These are phyloP conservation scores for Trichophyton simii DNA, from an alignment of 2,329 filamentous ascomycete species.

Conservation along the genomic window DNA sequence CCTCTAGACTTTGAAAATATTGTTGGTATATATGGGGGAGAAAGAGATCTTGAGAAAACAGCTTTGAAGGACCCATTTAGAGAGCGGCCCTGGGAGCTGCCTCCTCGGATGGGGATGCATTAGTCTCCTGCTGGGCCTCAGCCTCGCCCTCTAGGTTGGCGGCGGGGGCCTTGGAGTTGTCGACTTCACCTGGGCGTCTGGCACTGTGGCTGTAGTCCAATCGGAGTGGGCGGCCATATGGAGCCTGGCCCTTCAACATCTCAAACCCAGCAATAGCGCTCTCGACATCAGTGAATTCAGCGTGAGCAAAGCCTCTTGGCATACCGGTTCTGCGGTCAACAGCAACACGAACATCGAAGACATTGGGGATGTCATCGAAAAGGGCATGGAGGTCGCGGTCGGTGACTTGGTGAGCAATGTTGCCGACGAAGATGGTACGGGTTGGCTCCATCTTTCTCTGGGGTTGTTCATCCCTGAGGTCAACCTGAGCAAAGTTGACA, in stretches of 20 bases:
- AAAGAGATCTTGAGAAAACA: neutral
- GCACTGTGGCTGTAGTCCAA: constrained; percentile 45
- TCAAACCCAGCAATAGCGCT: constrained; percentile 51
- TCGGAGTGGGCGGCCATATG: constrained; percentile 55
- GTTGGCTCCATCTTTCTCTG: constrained; percentile 29
- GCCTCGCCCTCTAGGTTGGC: neutral
- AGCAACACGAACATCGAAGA: constrained; percentile 66
- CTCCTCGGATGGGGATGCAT: neutral
- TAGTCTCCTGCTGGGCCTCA: neutral
- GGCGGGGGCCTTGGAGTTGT: neutral
- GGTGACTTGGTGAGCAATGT: constrained; percentile 74
- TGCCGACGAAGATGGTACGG: constrained; percentile 67
- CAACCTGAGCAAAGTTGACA: constrained; percentile 45
- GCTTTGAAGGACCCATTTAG: neutral
- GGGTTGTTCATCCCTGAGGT: constrained; percentile 8
- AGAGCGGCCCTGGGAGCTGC: neutral
- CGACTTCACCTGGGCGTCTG: neutral
- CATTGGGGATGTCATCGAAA: constrained; percentile 57
- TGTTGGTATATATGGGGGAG: neutral
- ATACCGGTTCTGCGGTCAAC: constrained; percentile 70
- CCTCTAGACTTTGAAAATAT: neutral
- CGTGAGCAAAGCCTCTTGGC: constrained; percentile 72
- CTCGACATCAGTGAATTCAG: constrained; percentile 59
- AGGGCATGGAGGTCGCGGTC: constrained; percentile 70
- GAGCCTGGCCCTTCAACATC: constrained; percentile 41